Percentiles rank a stretch among this genome's conserved stretches.
These are phyloP conservation scores for Maudiozyma serrabonitensis DNA, from an alignment of 805 yeast genomes.

Conservation along the genomic window DNA sequence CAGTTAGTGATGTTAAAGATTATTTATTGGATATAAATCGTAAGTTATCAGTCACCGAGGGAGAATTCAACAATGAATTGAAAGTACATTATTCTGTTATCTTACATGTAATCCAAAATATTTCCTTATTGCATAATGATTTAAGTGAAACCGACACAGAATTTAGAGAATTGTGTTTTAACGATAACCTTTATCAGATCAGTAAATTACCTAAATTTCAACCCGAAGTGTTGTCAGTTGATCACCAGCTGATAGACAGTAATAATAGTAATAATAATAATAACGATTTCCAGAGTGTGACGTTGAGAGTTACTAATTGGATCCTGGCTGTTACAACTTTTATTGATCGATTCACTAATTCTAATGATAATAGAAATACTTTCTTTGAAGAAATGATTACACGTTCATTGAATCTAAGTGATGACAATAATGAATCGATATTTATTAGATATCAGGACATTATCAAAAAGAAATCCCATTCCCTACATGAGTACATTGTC, in stretches of 20 bases:
- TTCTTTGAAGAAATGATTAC: slow-evolving; percentile 13
- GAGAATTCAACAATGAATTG: slow-evolving; percentile 14
- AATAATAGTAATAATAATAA: not conserved
- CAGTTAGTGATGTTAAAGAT: slow-evolving; percentile 11
- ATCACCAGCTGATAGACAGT: not conserved
- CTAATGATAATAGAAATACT: slow-evolving; percentile 4
- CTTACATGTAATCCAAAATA: slow-evolving; percentile 18
- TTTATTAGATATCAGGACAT: slow-evolving; percentile 5
- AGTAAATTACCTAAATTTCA: slow-evolving; percentile 14
- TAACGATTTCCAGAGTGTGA: not conserved
- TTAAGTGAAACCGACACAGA: slow-evolving; percentile 15
- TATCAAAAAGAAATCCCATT: slow-evolving; percentile 6
- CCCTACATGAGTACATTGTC: slow-evolving; percentile 9
- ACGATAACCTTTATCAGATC: slow-evolving; percentile 18
- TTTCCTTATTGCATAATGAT: slow-evolving; percentile 8
- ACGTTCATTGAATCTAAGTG: slow-evolving; percentile 2
- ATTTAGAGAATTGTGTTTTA: slow-evolving; percentile 25
- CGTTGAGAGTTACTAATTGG: slow-evolving; percentile 20
- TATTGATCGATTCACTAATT: slow-evolving; percentile 10
- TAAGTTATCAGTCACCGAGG: slow-evolving; percentile 8
- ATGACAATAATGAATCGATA: not conserved
- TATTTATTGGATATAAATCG: slow-evolving; percentile 2
- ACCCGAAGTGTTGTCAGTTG: not conserved
- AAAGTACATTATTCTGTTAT: slow-evolving; percentile 18
- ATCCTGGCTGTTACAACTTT: slow-evolving; percentile 16